Percentiles rank a stretch among this genome's conserved stretches.
Evolutionary conservation across 2,329 filamentous ascomycete species (phyloP).

Genomic region (Talaromyces islandicus): DNA sequence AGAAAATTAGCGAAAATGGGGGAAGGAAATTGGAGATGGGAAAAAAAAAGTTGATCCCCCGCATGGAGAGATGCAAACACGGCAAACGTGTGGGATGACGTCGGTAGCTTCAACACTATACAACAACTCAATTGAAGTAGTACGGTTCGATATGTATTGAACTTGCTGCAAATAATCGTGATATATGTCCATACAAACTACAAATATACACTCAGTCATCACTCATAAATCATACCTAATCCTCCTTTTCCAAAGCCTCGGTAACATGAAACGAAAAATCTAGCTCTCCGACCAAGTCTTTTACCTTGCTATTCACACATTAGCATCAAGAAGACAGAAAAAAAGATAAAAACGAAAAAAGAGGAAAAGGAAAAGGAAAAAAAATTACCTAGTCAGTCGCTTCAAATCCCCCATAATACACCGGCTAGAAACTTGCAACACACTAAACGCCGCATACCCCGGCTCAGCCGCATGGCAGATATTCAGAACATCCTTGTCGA

Average conservation of each 20-base stretch:
- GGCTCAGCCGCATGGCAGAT: constrained; percentile 62
- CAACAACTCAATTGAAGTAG: too few species aligned
- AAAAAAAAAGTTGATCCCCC: constrained; percentile 6
- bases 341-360: neutral
- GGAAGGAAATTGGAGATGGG: neutral
- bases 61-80: constrained; percentile 8
- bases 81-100: constrained; percentile 5
- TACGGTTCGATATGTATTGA: too few species aligned
- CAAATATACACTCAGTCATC: neutral
- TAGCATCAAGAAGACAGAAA: constrained; percentile 9
- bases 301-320: constrained; percentile 45
- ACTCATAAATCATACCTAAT: neutral
- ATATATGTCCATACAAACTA: neutral
- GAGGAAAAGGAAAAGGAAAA: neutral
- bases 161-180: neutral
- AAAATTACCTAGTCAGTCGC: constrained; percentile 47
- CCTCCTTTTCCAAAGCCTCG: neutral
- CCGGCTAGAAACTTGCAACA: constrained; percentile 64
- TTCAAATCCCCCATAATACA: constrained; percentile 65
- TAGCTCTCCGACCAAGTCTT: constrained; percentile 64
- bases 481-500: constrained; percentile 57
- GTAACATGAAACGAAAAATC: constrained; percentile 63
- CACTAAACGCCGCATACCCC: constrained; percentile 69
- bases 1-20: neutral
- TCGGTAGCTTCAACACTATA: neutral